Base-by-base conservation (phyloP, 2,329 filamentous ascomycete species). In the Phyllosticta citribraziliensis region DNA sequence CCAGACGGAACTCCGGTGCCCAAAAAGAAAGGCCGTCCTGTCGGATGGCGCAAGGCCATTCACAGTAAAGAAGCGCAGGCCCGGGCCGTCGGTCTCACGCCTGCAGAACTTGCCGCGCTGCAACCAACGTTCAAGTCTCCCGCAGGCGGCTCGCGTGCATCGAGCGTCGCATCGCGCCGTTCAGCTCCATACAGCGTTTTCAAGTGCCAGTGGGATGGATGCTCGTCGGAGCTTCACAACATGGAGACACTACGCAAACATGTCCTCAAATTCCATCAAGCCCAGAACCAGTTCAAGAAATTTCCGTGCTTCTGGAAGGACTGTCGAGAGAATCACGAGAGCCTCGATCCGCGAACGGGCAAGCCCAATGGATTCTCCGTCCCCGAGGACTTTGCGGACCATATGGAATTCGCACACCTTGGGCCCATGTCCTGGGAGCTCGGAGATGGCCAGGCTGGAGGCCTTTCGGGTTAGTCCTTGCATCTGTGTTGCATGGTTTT, bases 181-280 rank as follows among this genome's bases (percentile, higher is more conserved):
- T 51, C 61, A n/a, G n/a, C 33, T n/a, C 33, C 33, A 17, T 78
- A 75, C 62, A 73, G 75, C 56, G 76, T 82, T 5, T 88, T 79
- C 68, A 75, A 76, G 60, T 88, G 85, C 70, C 70, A 74, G 52
- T 88, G 84, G 85, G 71, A 78, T 57, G 70, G 73, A 1, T 88
- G 85, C 68, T 70, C 71, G 3, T 79, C 81, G 0, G 78, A 85
- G 64, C 72, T 88, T 5, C 85, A 88, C 70, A 87, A 86, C 65
- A 70, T 87, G 14, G 78, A 80, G 9, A 82, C 80, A 0, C 72
- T 88, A 5, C 79, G 79, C 63, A 82, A 81, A 62, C 85, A 88
- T 68, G 70, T 85, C 5, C 68, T 76, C 57, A 86, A 84, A 66
- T 70, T 81, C 3, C 85, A 88, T 66, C 27, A 52, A 17, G 6